Conservation (phyloP, 2,329 filamentous ascomycete species). For the Cladorrhinum sp. region DNA sequence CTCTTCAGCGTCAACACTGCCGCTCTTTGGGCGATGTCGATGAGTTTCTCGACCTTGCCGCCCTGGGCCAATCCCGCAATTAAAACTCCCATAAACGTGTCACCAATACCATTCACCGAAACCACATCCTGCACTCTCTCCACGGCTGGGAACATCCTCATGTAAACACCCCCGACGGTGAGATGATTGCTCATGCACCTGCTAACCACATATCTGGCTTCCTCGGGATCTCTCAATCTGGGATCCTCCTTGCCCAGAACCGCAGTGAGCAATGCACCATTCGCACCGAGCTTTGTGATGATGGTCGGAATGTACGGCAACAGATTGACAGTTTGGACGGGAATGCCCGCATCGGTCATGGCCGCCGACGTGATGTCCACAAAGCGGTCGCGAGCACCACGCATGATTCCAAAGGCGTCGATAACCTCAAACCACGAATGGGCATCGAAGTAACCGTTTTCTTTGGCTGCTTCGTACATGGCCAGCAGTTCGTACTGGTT, state of each 20-base stretch:
- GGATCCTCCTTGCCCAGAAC: slow-evolving; percentile 67
- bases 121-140: slow-evolving; percentile 69
- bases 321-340: slow-evolving; percentile 78
- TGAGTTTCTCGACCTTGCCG: slow-evolving; percentile 55
- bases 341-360: slow-evolving; percentile 76
- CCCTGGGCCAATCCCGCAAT: slow-evolving; percentile 71
- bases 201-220: slow-evolving; percentile 69
- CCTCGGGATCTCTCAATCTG: slow-evolving; percentile 59
- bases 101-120: slow-evolving; percentile 91
- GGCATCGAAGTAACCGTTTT: slow-evolving; percentile 65
- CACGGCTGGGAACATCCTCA: slow-evolving; percentile 66
- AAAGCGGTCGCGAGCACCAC: slow-evolving; percentile 69
- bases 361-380: slow-evolving; percentile 61
- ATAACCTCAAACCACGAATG: slow-evolving; percentile 76
- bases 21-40: slow-evolving; percentile 79
- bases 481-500: slow-evolving; percentile 78
- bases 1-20: slow-evolving; percentile 77
- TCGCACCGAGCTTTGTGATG: slow-evolving; percentile 74
- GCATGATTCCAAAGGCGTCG: slow-evolving; percentile 72
- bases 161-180: slow-evolving; percentile 74
- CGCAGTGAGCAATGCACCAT: slow-evolving; percentile 73
- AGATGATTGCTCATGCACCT: slow-evolving; percentile 53
- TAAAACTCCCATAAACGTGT: slow-evolving; percentile 85
- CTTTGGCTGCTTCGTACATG: slow-evolving; percentile 70
- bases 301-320: slow-evolving; percentile 85